Evolutionary conservation across 2,329 filamentous ascomycete species (phyloP), one percentile per base, ranked within the genome.

Genomic region (Fusarium clavum): DNA sequence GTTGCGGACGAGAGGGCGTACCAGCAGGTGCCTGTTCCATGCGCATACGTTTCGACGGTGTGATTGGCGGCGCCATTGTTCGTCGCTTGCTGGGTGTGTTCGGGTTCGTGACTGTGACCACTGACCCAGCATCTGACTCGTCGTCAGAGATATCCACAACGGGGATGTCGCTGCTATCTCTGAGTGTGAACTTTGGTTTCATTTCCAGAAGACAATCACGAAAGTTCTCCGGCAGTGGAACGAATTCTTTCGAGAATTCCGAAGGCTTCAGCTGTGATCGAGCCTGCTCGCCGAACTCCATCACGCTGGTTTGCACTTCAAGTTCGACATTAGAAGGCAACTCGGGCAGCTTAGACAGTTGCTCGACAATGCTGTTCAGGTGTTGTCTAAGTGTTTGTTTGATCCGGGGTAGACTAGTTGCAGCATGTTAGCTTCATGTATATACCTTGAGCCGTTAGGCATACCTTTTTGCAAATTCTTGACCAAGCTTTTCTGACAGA

Each of bases 281-380:
- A 0, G 81, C 79, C 7, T 85, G 82, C 0, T 82, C 79, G 0
- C 87, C 85, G 64, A 95, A 90, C 1, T 81, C 81, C 14, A 83
- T 81, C 0, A 95, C 77, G 13, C 88, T 87, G 3, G 85, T 85
- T 22, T 85, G 85, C 0, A 97, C 85, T 12, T 90, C 87, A 0
- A 90, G 82, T n/a, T 90, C 86, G 0, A 94, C 87, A 45, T 94
- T 92, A 0, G 82, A 79, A 0, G 91, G 91, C 0, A 92, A 86
- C 40, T 93, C 90, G 0, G 92, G 92, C 0, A 94, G 84, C 0
- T 79, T 80, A 1, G 77, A 69, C 0, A 97, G 83, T 59, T 91
- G 81, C 0, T 75, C 71, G 2, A 88, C 82, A 4, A 94, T 87
- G 0, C 82, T 76, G 0, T 78, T 66, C 0, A 92, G 83, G 8